A percentile compares a stretch with the other conserved stretches of the same genome.
These are phyloP conservation scores for Cyclotella kingstonii DNA, from an alignment of 108 stramenopile species.

Conservation along the genomic window DNA sequence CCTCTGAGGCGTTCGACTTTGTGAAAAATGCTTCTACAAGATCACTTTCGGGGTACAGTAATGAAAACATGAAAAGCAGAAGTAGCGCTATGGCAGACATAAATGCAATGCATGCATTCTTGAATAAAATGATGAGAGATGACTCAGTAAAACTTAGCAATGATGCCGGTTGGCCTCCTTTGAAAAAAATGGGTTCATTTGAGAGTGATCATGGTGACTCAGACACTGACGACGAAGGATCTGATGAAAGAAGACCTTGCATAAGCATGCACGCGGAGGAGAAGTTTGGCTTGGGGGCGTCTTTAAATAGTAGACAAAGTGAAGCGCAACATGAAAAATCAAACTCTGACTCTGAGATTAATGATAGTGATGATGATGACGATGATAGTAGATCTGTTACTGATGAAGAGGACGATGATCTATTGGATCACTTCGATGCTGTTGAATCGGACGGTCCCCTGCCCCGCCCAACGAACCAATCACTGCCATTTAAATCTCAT, in stretches of 20 bases:
- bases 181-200: constrained; percentile 4
- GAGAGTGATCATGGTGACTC: constrained; percentile 6
- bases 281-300: constrained; percentile 11
- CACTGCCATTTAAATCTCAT: no score
- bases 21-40: constrained; percentile 25
- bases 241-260: constrained; percentile 39
- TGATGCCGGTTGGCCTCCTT: background rate
- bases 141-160: constrained; percentile 1
- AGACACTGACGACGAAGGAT: constrained; percentile 15
- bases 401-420: background rate
- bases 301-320: background rate
- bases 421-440: background rate
- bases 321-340: no score
- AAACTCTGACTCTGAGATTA: no score
- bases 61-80: constrained; percentile 5
- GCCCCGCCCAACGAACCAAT: background rate
- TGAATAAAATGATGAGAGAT: constrained; percentile 13
- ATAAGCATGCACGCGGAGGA: constrained; percentile 42
- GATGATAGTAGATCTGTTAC: constrained; percentile 1
- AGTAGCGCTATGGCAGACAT: constrained; percentile 14
- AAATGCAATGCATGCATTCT: constrained; percentile 11
- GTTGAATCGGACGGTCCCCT: background rate
- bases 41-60: background rate
- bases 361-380: background rate
- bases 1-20: constrained; percentile 33